Conservation (phyloP, 768 basidiomycete genomes). For the Cystofilobasidium ferigula region DNA sequence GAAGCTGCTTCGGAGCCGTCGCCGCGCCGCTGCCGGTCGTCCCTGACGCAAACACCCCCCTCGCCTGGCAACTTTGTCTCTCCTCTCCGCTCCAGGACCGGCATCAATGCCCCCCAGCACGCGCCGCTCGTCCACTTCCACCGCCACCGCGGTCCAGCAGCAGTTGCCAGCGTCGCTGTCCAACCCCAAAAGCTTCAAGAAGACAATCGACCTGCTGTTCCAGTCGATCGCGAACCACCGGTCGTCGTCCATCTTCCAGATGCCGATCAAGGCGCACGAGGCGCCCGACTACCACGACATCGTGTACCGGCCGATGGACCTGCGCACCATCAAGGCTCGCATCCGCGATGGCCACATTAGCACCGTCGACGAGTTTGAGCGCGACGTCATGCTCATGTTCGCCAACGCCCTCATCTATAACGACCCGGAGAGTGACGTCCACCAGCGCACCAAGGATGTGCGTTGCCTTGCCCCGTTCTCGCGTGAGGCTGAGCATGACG, state of each 20-base stretch:
- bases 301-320: conserved; percentile 87
- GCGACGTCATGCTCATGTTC: conserved; percentile 87
- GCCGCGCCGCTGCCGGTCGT: conserved; percentile 38
- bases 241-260: conserved; percentile 13
- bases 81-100: conserved; percentile 36
- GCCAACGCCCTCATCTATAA: conserved; percentile 98
- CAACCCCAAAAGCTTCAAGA: conserved; percentile 17
- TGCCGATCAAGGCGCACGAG: conserved; percentile 44
- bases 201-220: conserved; percentile 44
- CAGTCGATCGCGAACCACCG: conserved; percentile 33
- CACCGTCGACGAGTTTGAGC: conserved; percentile 74
- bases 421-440: conserved; percentile 70
- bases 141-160: conserved; percentile 50
- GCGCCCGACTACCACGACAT: conserved; percentile 87
- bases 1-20: conserved; percentile 37
- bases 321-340: conserved; percentile 79
- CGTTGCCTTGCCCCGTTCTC: conserved; percentile 32
- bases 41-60: conserved; percentile 38
- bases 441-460: conserved; percentile 82
- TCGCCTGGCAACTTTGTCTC: conserved; percentile 62
- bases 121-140: neutral
- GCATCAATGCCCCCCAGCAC: conserved; percentile 1
- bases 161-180: conserved; percentile 72
- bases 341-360: conserved; percentile 73
- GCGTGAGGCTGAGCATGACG: neutral